Conservation (phyloP, 1,284 basidiomycete species). For the Mycena citricolor region DNA sequence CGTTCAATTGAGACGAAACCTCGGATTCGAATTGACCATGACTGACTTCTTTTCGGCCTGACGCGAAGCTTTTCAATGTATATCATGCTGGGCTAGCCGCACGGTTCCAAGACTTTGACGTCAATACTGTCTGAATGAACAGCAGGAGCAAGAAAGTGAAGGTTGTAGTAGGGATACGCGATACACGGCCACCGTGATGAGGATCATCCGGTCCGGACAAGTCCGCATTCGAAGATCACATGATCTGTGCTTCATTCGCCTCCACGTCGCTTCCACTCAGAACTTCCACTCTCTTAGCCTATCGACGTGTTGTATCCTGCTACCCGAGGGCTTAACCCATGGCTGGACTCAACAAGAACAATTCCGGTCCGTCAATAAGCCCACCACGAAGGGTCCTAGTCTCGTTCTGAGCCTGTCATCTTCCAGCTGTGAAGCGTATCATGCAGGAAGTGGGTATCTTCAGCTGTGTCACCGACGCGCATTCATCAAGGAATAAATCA, state of each 20-base stretch:
- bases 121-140: too few species aligned
- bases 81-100: conserved; percentile 47
- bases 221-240: too few species aligned
- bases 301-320: too few species aligned
- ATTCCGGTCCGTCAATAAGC: conserved; percentile 56
- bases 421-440: conserved; percentile 86
- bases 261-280: too few species aligned
- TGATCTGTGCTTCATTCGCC: too few species aligned
- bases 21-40: background rate
- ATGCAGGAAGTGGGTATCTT: conserved; percentile 71
- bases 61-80: conserved; percentile 82
- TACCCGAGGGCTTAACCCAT: conserved; percentile 31
- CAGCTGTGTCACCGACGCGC: background rate
- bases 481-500: background rate
- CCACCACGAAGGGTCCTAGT: conserved; percentile 4
- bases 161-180: too few species aligned
- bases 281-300: too few species aligned
- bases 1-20: conserved; percentile 8
- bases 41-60: conserved; percentile 68
- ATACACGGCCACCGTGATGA: too few species aligned
- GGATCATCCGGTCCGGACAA: too few species aligned
- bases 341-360: conserved; percentile 76
- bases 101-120: too few species aligned
- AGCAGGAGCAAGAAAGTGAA: too few species aligned
- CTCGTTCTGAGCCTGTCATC: conserved; percentile 16